These are phyloP conservation scores for Boletus tylopilopsis DNA, from an alignment of 768 basidiomycete genomes.

Conservation along the genomic window DNA sequence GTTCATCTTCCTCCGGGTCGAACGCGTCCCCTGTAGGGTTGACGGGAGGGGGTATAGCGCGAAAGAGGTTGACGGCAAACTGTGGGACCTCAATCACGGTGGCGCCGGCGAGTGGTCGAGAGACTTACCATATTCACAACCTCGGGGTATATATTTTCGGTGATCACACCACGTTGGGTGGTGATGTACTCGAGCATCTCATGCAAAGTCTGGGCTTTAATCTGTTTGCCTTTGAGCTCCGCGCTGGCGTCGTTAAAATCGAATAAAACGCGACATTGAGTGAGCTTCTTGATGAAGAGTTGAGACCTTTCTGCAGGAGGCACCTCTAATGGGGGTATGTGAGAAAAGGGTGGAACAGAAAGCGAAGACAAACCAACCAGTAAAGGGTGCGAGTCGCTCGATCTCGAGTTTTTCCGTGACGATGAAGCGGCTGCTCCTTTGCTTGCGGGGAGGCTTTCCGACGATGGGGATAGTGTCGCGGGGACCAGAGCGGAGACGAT, in stretches of 20 bases:
- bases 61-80: conserved; percentile 98
- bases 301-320: conserved; percentile 82
- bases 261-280: conserved; percentile 95
- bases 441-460: conserved; percentile 95
- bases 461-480: conserved; percentile 97
- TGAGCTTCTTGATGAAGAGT: conserved; percentile 90
- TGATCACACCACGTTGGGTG: conserved; percentile 92
- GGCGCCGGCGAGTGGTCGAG: background rate
- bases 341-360: conserved; percentile 2
- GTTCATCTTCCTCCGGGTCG: conserved; percentile 99
- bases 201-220: conserved; percentile 95
- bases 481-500: conserved; percentile 74
- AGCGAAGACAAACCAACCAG: conserved; percentile 44
- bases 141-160: conserved; percentile 97
- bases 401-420: conserved; percentile 96
- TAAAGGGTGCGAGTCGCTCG: conserved; percentile 87
- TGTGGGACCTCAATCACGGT: conserved; percentile 31
- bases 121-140: conserved; percentile 90
- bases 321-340: conserved; percentile 56
- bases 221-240: conserved; percentile 96
- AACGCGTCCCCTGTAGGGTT: conserved; percentile 98
- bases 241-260: conserved; percentile 98
- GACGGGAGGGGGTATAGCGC: conserved; percentile 98
- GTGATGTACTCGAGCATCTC: conserved; percentile 99
- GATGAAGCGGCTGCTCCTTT: conserved; percentile 94